Evolutionary conservation across 163 green algal genomes (phyloP).

Genomic region (Scenedesmus sp.): DNA sequence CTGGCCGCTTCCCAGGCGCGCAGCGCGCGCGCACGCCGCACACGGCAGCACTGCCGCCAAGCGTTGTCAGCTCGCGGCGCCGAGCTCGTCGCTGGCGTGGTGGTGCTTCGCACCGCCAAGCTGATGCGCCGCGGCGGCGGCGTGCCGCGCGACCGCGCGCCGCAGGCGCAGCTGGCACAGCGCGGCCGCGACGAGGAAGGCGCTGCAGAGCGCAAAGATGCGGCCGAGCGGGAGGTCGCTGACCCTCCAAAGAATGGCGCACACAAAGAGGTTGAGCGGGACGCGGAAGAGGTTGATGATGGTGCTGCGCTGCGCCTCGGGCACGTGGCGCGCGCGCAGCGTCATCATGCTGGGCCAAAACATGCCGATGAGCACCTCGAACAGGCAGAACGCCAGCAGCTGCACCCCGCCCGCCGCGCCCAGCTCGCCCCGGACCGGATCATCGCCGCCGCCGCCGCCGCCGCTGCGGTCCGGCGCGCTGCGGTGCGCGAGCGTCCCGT

Average conservation of each 20-base stretch:
- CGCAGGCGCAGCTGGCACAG: conserved; percentile 31
- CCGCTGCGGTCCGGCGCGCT: neutral
- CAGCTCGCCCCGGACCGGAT: no score
- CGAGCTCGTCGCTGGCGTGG: no score
- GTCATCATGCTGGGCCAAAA: conserved; percentile 98
- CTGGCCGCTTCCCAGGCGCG: no score
- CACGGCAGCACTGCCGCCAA: no score
- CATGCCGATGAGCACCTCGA: conserved; percentile 90
- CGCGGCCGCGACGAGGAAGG: conserved; percentile 76
- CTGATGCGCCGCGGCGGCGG: no score
- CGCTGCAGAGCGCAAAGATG: conserved; percentile 96
- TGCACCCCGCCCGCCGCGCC: conserved; percentile 53
- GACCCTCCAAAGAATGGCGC: conserved; percentile 95
- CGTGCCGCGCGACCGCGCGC: no score
- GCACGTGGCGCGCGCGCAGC: conserved; percentile 85
- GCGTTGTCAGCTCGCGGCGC: no score
- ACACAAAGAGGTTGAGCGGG: conserved; percentile 97
- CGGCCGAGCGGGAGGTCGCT: conserved; percentile 82
- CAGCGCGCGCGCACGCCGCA: no score
- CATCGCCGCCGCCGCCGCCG: neutral
- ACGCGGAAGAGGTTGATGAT: conserved; percentile 98
- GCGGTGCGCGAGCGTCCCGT: neutral
- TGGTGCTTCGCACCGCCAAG: no score
- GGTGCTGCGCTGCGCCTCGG: conserved; percentile 90
- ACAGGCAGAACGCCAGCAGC: conserved; percentile 91